Evolutionary conservation across 345 rosid species (phyloP).

Genomic region (Lepidium africanum): DNA sequence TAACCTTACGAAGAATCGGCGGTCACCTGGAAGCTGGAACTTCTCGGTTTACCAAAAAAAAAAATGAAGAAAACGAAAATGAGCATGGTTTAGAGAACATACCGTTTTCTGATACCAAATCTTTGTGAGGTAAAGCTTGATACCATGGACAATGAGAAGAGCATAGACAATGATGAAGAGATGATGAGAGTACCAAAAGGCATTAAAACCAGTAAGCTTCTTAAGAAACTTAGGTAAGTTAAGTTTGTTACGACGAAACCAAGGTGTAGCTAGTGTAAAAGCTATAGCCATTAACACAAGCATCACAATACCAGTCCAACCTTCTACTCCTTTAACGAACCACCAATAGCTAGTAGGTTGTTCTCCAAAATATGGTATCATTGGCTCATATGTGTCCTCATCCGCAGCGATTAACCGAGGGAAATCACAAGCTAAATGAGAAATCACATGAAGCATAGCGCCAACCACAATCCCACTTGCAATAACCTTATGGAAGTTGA

Average conservation of each 20-base stretch:
- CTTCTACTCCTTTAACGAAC: conserved; percentile 77
- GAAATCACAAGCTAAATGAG: conserved; percentile 79
- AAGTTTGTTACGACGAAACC: conserved; percentile 77
- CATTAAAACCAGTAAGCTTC: conserved; percentile 81
- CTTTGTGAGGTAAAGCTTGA: conserved; percentile 62
- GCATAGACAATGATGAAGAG: conserved; percentile 68
- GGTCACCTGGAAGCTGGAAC: no score
- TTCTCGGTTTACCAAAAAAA: background rate
- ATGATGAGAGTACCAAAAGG: conserved; percentile 92
- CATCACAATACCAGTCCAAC: conserved; percentile 68
- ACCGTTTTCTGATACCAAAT: conserved; percentile 79
- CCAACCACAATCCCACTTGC: conserved; percentile 62
- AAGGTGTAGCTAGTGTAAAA: conserved; percentile 75
- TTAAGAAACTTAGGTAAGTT: conserved; percentile 60
- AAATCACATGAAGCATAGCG: conserved; percentile 55
- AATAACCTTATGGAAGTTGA: conserved; percentile 78
- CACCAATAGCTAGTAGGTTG: conserved; percentile 66
- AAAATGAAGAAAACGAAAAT: background rate
- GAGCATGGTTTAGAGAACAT: background rate
- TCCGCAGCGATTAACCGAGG: conserved; percentile 55
- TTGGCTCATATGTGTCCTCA: conserved; percentile 49
- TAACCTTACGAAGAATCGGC: background rate
- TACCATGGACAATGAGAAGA: conserved; percentile 73
- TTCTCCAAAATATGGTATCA: conserved; percentile 54
- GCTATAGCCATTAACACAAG: conserved; percentile 74